These are phyloP conservation scores for Penicillium angulare DNA, from an alignment of 495 filamentous ascomycete species.

Conservation along the genomic window DNA sequence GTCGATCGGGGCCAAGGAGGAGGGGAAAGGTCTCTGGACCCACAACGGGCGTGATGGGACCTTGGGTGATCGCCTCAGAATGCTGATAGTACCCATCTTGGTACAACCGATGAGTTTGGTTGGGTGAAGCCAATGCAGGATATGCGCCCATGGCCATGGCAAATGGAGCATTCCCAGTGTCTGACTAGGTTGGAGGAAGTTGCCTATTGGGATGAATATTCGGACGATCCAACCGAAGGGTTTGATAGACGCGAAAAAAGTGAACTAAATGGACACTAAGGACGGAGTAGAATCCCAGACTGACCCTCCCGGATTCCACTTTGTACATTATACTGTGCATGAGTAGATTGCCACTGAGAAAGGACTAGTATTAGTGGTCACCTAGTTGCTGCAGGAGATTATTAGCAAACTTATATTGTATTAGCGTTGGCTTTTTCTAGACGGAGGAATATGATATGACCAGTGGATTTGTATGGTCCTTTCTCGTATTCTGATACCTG, in stretches of 20 bases:
- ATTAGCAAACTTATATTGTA: too few species aligned
- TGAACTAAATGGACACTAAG: too few species aligned
- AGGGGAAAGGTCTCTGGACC: neutral
- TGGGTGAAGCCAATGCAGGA: conserved; percentile 8
- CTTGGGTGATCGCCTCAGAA: conserved; percentile 20
- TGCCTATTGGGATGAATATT: neutral
- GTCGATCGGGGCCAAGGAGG: neutral
- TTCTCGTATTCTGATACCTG: too few species aligned
- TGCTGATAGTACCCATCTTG: conserved; percentile 13
- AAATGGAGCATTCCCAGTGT: conserved; percentile 6
- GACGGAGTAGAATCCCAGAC: too few species aligned
- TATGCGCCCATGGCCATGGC: neutral
- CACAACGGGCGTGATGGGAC: conserved; percentile 8
- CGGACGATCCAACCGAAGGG: conserved; percentile 16
- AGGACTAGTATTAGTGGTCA: too few species aligned
- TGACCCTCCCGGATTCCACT: conserved; percentile 12
- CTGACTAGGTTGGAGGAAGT: too few species aligned
- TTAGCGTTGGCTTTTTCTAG: too few species aligned
- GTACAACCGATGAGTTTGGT: too few species aligned
- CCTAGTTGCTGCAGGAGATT: conserved; percentile 9
- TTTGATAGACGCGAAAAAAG: conserved; percentile 2
- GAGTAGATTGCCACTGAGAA: conserved; percentile 8
- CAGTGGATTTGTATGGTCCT: too few species aligned
- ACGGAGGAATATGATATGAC: too few species aligned
- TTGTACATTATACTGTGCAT: too few species aligned